These are phyloP conservation scores for Micractinium conductrix DNA, from an alignment of 139 green algal species.

Conservation along the genomic window DNA sequence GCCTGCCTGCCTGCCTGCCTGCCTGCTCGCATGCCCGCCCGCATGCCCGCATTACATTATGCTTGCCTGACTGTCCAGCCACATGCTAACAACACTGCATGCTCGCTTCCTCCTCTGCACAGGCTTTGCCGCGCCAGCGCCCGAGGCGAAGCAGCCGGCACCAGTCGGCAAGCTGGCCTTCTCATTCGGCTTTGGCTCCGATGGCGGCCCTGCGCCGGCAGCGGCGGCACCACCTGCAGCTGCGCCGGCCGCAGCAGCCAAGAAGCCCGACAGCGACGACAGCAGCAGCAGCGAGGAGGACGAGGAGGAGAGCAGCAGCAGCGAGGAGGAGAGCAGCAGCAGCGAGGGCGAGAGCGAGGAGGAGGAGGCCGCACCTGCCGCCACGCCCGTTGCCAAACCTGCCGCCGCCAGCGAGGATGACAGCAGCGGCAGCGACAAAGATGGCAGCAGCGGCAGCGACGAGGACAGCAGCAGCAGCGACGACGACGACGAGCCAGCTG, in stretches of 20 bases:
- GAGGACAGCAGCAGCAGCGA: neutral
- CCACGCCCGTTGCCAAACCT: neutral
- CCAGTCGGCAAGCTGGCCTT: neutral
- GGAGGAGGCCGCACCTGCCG: neutral
- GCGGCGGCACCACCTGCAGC: neutral
- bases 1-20: neutral
- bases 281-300: constrained; percentile 15
- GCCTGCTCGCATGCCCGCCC: too few species aligned
- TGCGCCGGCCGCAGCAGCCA: neutral
- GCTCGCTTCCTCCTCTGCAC: neutral
- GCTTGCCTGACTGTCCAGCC: neutral
- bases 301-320: constrained; percentile 9
- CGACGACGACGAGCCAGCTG: neutral
- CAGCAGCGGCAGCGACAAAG: neutral
- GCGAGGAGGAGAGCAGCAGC: neutral
- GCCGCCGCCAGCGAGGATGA: neutral
- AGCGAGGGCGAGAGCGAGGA: neutral
- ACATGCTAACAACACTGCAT: neutral
- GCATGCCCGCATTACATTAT: too few species aligned
- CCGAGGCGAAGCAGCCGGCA: too few species aligned
- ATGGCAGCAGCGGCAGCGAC: constrained; percentile 20
- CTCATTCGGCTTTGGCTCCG: constrained; percentile 23
- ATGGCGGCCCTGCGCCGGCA: neutral
- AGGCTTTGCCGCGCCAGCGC: neutral
- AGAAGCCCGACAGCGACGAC: neutral